Percentiles rank a stretch among this genome's conserved stretches.
These are phyloP conservation scores for Colletotrichum sp. DNA, from an alignment of 2,329 filamentous ascomycete genomes.

Conservation along the genomic window DNA sequence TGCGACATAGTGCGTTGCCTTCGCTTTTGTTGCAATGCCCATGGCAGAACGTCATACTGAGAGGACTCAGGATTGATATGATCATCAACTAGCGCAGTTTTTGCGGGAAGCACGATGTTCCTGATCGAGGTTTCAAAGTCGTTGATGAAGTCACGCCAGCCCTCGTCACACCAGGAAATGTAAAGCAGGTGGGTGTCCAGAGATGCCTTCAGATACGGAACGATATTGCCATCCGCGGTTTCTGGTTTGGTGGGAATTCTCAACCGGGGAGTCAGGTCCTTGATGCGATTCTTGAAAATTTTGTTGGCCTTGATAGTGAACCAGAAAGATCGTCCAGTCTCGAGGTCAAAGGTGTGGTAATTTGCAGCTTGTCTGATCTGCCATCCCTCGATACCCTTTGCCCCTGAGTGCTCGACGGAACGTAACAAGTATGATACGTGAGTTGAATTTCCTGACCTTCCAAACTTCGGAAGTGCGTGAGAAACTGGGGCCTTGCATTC, in stretches of 20 bases:
- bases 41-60: fast-evolving
- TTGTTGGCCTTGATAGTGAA: background rate
- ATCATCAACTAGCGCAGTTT: background rate
- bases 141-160: background rate
- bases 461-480: background rate
- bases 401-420: no score
- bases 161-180: background rate
- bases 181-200: background rate
- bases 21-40: background rate
- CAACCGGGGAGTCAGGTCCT: background rate
- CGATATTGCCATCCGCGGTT: background rate
- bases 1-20: fast-evolving
- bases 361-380: background rate
- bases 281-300: fast-evolving
- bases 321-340: background rate
- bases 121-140: background rate
- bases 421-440: no score
- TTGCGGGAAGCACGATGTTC: background rate
- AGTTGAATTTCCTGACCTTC: no score
- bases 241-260: background rate
- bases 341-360: background rate
- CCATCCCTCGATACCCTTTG: background rate
- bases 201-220: background rate
- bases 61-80: background rate
- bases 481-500: background rate